phyloP scores from a whole-genome alignment of 768 basidiomycete species.

The Mycena rebaudengoi region DNA sequence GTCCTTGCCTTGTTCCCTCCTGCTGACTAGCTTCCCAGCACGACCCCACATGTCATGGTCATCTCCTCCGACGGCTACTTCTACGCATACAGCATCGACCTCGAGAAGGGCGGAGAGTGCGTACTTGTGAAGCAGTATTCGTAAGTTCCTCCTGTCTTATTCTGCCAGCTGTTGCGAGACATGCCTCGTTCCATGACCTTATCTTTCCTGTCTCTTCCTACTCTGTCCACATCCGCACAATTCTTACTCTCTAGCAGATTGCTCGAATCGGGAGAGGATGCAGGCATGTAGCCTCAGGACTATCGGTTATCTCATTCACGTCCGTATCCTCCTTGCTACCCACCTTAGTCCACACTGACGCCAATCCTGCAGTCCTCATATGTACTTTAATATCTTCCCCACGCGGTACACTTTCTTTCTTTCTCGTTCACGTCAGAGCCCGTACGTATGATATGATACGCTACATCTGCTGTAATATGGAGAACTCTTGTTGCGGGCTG shows the following conservation, averaged over 20 bases:
- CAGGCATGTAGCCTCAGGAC: slow-evolving; percentile 15
- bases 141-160: slow-evolving; percentile 10
- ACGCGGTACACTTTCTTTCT: too few species aligned
- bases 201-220: not conserved
- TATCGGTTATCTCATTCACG: too few species aligned
- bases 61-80: slow-evolving; percentile 95
- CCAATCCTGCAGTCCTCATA: too few species aligned
- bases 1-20: not conserved
- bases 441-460: too few species aligned
- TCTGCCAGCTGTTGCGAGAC: too few species aligned
- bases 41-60: slow-evolving; percentile 97
- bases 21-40: slow-evolving; percentile 53
- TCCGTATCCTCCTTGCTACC: too few species aligned
- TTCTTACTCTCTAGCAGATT: slow-evolving; percentile 7
- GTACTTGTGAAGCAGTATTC: slow-evolving; percentile 90
- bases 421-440: too few species aligned
- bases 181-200: too few species aligned
- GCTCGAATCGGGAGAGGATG: slow-evolving; percentile 23
- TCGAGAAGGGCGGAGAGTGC: slow-evolving; percentile 97
- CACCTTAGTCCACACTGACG: too few species aligned
- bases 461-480: too few species aligned
- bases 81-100: slow-evolving; percentile 94
- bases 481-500: too few species aligned
- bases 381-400: too few species aligned
- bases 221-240: not conserved